A percentile compares a stretch with the other conserved stretches of the same genome.
Evolutionary conservation across 192 early-diverging fungal genomes (phyloP).

Genomic region (Funneliformis geosporum): DNA sequence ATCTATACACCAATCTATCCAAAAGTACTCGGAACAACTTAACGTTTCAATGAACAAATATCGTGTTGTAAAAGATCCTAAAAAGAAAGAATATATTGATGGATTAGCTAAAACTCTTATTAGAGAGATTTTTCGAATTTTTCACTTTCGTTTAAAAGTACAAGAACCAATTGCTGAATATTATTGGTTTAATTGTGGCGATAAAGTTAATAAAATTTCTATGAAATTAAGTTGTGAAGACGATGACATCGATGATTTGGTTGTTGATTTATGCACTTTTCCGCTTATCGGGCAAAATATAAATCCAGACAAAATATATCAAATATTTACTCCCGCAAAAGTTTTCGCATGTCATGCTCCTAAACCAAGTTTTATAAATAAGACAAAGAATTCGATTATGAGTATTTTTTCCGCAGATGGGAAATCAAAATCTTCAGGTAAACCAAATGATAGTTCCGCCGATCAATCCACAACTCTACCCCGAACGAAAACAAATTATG

Average conservation of each 20-base stretch:
- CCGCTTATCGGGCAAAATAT: neutral
- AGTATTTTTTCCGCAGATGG: too few relatives aligned
- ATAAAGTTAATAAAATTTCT: neutral
- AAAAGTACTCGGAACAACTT: neutral
- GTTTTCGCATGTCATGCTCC: neutral
- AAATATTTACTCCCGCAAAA: neutral
- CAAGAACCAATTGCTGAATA: constrained; percentile 2
- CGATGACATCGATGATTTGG: neutral
- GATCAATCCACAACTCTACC: too few relatives aligned
- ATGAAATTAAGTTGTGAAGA: neutral
- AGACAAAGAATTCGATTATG: too few relatives aligned
- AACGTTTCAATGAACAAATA: neutral
- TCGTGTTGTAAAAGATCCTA: neutral
- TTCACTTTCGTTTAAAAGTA: neutral
- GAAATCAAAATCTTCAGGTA: too few relatives aligned
- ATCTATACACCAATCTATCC: neutral
- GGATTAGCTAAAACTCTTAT: neutral
- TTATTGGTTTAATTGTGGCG: neutral
- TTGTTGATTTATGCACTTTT: constrained; percentile 3
- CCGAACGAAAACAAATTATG: too few relatives aligned
- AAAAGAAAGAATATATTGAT: neutral
- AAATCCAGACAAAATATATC: neutral
- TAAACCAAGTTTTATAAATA: neutral
- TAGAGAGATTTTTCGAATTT: neutral
- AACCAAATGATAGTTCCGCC: too few relatives aligned